phyloP scores from a whole-genome alignment of 148 eudicot species.

The Euryodendron excelsum region DNA sequence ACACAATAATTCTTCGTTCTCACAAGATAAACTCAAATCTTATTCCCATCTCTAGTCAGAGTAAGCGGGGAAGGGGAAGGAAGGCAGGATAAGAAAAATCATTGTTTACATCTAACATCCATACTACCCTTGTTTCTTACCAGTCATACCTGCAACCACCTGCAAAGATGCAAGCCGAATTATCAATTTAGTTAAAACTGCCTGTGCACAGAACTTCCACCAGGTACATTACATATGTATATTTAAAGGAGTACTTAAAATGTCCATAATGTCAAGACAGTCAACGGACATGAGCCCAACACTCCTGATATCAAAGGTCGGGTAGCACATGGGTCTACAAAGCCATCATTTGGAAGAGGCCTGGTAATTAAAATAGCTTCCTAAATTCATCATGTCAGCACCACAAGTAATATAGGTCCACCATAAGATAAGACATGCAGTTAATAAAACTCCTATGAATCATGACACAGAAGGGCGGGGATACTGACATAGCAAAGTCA shows the following conservation, averaged over 20 bases:
- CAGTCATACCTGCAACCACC: slow-evolving; percentile 85
- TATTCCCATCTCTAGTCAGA: slow-evolving; percentile 17
- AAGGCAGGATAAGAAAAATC: neutral
- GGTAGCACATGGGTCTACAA: neutral
- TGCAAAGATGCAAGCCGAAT: slow-evolving; percentile 27
- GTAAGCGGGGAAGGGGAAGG: neutral
- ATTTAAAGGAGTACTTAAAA: neutral
- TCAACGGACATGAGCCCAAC: neutral
- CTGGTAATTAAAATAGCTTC: neutral
- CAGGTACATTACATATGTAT: neutral
- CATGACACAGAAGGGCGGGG: neutral
- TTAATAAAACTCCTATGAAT: neutral
- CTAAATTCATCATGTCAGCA: neutral
- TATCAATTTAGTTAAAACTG: neutral
- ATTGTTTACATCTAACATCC: slow-evolving; percentile 18
- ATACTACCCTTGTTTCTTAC: slow-evolving; percentile 47
- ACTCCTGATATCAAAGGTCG: neutral
- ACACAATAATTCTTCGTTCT: neutral
- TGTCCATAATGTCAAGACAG: neutral
- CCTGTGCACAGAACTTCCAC: neutral
- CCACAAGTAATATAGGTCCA: neutral
- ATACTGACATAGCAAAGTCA: neutral
- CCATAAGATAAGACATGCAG: neutral
- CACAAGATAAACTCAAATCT: slow-evolving; percentile 7
- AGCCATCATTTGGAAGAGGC: neutral